A percentile compares a stretch with the other conserved stretches of the same genome.
Evolutionary conservation across 139 green algal species (phyloP).

Genomic region (Coelastrella sp.): DNA sequence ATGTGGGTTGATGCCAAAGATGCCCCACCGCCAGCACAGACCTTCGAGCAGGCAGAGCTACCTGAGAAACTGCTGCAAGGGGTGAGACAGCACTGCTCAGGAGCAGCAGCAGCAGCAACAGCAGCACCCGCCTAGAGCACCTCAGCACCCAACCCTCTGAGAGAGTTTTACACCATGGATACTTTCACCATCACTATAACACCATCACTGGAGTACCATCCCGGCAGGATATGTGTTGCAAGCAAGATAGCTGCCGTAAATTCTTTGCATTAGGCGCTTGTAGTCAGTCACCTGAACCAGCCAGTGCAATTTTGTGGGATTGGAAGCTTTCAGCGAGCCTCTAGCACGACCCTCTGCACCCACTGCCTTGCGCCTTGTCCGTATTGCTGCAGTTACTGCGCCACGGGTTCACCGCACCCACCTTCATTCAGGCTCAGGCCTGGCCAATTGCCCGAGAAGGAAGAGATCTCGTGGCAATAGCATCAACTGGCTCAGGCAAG

Average conservation of each 20-base stretch:
- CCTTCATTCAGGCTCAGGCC: slow-evolving; percentile 84
- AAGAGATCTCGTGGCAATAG: slow-evolving; percentile 83
- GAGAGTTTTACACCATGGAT: neutral
- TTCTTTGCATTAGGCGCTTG: neutral
- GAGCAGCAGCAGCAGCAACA: neutral
- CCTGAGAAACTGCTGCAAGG: slow-evolving; percentile 65
- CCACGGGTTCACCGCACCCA: slow-evolving; percentile 76
- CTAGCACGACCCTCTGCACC: too few relatives aligned
- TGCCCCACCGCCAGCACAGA: slow-evolving; percentile 23
- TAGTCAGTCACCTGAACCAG: neutral
- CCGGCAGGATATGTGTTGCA: too few relatives aligned
- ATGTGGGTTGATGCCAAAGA: slow-evolving; percentile 42
- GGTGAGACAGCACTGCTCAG: slow-evolving; percentile 40
- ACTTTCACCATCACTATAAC: neutral
- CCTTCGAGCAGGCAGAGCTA: slow-evolving; percentile 68
- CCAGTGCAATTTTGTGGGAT: neutral
- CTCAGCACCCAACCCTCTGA: neutral
- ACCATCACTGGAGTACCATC: too few relatives aligned
- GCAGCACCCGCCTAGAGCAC: neutral
- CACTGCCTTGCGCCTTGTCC: too few relatives aligned
- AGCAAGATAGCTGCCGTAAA: too few relatives aligned
- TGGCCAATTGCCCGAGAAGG: slow-evolving; percentile 84
- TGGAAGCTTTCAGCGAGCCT: too few relatives aligned
- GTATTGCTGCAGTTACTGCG: slow-evolving; percentile 5
- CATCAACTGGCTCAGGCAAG: slow-evolving; percentile 86